These are phyloP conservation scores for Pelargonium fulgidum DNA, from an alignment of 441 rosid genomes.

Conservation along the genomic window DNA sequence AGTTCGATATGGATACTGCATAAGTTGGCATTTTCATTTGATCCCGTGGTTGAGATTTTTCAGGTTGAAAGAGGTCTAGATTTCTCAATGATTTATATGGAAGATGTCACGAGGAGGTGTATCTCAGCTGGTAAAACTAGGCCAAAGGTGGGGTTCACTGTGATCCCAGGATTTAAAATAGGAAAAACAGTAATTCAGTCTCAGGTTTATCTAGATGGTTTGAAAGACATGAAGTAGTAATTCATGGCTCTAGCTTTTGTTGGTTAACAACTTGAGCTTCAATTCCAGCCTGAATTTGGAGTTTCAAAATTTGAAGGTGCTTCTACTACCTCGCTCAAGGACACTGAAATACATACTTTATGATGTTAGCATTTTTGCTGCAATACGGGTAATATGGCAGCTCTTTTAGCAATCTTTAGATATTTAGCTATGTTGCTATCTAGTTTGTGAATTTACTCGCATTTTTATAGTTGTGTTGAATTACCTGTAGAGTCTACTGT, in stretches of 20 bases:
- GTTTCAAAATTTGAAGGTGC: background rate
- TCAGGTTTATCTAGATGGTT: slow-evolving; percentile 46
- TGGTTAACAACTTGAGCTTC: too few relatives aligned
- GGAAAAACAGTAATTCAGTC: slow-evolving; percentile 50
- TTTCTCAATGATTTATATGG: slow-evolving; percentile 58
- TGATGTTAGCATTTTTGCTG: too few relatives aligned
- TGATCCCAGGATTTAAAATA: slow-evolving; percentile 57
- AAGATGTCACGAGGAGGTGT: slow-evolving; percentile 35
- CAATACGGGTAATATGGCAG: slow-evolving; percentile 12
- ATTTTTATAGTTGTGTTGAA: slow-evolving; percentile 10
- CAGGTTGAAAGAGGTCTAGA: slow-evolving; percentile 54
- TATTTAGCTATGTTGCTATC: slow-evolving; percentile 11
- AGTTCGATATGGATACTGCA: slow-evolving; percentile 55
- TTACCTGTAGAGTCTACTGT: slow-evolving; percentile 22
- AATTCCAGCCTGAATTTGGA: background rate
- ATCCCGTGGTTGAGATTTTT: slow-evolving; percentile 54
- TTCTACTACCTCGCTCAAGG: background rate
- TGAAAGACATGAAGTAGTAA: slow-evolving; percentile 35
- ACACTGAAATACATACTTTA: too few relatives aligned
- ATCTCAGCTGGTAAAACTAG: slow-evolving; percentile 24
- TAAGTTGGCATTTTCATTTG: slow-evolving; percentile 51
- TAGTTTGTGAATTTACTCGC: slow-evolving; percentile 17
- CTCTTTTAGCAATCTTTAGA: slow-evolving; percentile 12
- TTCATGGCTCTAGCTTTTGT: slow-evolving; percentile 7
- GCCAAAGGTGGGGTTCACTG: slow-evolving; percentile 56